A percentile compares a stretch with the other conserved stretches of the same genome.
Evolutionary conservation across 805 yeast species (phyloP).

Genomic region (Starmerella roubikii): DNA sequence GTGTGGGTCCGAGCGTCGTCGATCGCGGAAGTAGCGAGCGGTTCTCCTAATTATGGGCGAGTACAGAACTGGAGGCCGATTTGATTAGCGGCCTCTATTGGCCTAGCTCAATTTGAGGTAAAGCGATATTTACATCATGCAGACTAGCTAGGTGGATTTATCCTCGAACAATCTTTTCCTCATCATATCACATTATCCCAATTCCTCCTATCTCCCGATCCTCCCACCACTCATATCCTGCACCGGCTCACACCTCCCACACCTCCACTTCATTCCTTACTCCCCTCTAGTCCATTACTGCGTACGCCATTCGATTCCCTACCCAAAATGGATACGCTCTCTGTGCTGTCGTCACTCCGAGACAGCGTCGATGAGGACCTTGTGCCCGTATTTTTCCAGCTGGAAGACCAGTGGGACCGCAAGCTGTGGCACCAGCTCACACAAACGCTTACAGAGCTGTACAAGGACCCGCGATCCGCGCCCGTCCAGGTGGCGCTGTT

Average conservation of each 20-base stretch:
- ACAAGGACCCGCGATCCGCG: slow-evolving; percentile 37
- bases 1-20: no score
- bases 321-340: background rate
- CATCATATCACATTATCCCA: no score
- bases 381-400: slow-evolving; percentile 43
- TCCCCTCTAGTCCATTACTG: background rate
- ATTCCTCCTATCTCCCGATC: no score
- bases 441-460: slow-evolving; percentile 47
- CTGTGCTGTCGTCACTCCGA: slow-evolving; percentile 34
- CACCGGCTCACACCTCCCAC: background rate
- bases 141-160: no score
- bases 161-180: no score
- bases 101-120: no score
- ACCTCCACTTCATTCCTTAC: background rate
- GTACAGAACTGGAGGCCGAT: no score
- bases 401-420: slow-evolving; percentile 77
- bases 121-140: no score
- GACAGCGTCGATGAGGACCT: slow-evolving; percentile 54
- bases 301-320: no score
- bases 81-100: no score
- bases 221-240: background rate
- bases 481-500: slow-evolving; percentile 52
- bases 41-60: no score
- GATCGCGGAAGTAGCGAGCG: no score
- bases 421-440: slow-evolving; percentile 94